Percentiles rank a stretch among this genome's conserved stretches.
Evolutionary conservation across 495 filamentous ascomycete genomes (phyloP).

Genomic region (Penicillium waksmanii): DNA sequence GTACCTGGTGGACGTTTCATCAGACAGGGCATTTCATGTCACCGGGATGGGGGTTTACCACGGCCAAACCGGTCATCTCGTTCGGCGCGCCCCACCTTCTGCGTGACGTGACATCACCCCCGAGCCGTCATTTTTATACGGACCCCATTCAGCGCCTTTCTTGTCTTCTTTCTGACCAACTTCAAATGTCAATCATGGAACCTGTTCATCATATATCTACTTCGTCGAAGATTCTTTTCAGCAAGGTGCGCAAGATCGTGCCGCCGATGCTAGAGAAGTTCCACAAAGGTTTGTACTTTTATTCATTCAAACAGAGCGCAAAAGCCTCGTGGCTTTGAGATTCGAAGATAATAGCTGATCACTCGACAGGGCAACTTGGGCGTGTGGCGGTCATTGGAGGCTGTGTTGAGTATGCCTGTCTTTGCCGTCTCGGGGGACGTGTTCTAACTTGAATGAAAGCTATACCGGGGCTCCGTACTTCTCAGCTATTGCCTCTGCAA

Average conservation of each 20-base stretch:
- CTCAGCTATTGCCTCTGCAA: constrained; percentile 92
- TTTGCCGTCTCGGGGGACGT: not conserved
- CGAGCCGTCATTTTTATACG: constrained; percentile 16
- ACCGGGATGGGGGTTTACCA: too few species aligned
- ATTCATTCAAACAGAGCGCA: not conserved
- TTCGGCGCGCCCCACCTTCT: constrained; percentile 37
- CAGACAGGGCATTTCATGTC: too few species aligned
- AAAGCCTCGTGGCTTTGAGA: not conserved
- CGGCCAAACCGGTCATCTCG: constrained; percentile 12
- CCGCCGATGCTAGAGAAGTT: constrained; percentile 95
- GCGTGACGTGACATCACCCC: constrained; percentile 53
- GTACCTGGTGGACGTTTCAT: too few species aligned
- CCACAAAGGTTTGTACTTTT: constrained; percentile 75
- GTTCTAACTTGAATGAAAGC: constrained; percentile 40
- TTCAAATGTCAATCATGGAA: constrained; percentile 34
- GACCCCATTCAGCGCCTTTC: not conserved
- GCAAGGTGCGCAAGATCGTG: constrained; percentile 85
- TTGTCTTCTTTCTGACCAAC: not conserved
- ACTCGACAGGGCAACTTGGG: constrained; percentile 76
- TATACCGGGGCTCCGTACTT: constrained; percentile 98
- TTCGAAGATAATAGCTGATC: not conserved
- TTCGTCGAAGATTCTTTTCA: constrained; percentile 72
- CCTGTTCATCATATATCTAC: constrained; percentile 53
- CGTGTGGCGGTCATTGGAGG: constrained; percentile 94
- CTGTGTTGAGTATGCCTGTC: constrained; percentile 69